Percentiles rank a stretch among this genome's conserved stretches.
These are phyloP conservation scores for Aegilops speltoides DNA, from an alignment of 176 grass and related monocot genomes.

Conservation along the genomic window DNA sequence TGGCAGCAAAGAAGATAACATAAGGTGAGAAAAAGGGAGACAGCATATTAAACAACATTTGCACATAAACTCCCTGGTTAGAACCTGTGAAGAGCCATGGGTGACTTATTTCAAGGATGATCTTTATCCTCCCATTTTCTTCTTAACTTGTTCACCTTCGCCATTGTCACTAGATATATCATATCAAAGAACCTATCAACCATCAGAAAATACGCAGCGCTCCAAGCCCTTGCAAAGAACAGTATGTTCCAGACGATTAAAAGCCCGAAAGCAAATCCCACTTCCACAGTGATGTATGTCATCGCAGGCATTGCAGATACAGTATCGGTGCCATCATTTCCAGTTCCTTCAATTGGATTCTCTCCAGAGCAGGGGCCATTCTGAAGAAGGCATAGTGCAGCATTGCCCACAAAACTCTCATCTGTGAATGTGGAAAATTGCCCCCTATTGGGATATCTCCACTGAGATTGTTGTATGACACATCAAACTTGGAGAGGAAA, in stretches of 20 bases:
- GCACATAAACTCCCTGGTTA: neutral
- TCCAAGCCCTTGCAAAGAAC: conserved; percentile 7
- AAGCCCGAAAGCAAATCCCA: conserved; percentile 4
- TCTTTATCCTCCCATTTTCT: neutral
- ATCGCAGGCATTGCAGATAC: neutral
- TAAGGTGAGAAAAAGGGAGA: neutral
- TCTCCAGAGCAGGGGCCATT: neutral
- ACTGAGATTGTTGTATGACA: conserved; percentile 54
- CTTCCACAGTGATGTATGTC: neutral
- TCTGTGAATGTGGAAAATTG: conserved; percentile 71
- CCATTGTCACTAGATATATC: neutral
- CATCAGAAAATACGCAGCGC: neutral
- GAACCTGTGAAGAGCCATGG: neutral
- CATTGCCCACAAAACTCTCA: conserved; percentile 44
- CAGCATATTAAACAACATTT: neutral
- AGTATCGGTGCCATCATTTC: neutral
- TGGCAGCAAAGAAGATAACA: neutral
- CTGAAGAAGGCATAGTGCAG: neutral
- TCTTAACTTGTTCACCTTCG: conserved; percentile 4
- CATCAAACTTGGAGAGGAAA: conserved; percentile 76
- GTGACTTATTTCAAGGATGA: neutral
- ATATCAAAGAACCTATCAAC: conserved; percentile 8
- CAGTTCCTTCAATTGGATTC: neutral
- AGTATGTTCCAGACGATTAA: neutral
- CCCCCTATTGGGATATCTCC: conserved; percentile 70